Base-by-base conservation (phyloP, 1,139 yeast genomes). In the Candida sp. region DNA sequence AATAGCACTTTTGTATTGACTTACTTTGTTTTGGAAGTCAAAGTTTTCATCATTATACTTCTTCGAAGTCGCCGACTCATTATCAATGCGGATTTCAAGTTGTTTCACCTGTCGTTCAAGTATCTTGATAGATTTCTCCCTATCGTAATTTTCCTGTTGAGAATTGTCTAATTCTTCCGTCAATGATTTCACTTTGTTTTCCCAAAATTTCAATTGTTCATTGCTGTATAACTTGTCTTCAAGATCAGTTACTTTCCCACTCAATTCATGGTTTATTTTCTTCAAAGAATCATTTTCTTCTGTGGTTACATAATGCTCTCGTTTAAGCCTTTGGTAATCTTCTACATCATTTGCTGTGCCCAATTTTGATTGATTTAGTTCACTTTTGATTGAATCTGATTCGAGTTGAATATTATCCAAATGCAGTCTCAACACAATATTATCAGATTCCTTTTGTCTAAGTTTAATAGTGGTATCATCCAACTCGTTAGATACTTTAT, bases 11-110 rank as follows among this genome's bases (percentile, higher is more conserved):
- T 63, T 63, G 45, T 61, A 65, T 41, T 71, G 70, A 40, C 60
- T 62, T 39, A 68, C 60, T 47, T 76, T 68, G 45, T 75, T 73
- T 43, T 72, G 76, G 50, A 57, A 71, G 42, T 70, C 72, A 55
- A 74, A 74, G 54, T 73, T 74, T 50, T 73, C 79, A 52, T 73
- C 77, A 49, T 73, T 73, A 48, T 72, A 74, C 48, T 64, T 68
- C 55, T 73, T 73, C 39, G 70, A 60, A 39, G 71, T 62, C 42
- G 57, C 63, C 4, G 63, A 48, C 49, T 73, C 77, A 49, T 68
- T 70, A 12, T 62, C 69, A 21, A 61, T 59, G 33, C 70, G 60
- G 21, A 68, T 66, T 27, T 70, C 64, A 36, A 75, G 58, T 38
- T 69, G 69, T 36, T 67, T 64, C 22, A 68, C 54, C 22, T 60